These are phyloP conservation scores for Phytophthora lateralis DNA, from an alignment of 352 stramenopile genomes.

Conservation along the genomic window DNA sequence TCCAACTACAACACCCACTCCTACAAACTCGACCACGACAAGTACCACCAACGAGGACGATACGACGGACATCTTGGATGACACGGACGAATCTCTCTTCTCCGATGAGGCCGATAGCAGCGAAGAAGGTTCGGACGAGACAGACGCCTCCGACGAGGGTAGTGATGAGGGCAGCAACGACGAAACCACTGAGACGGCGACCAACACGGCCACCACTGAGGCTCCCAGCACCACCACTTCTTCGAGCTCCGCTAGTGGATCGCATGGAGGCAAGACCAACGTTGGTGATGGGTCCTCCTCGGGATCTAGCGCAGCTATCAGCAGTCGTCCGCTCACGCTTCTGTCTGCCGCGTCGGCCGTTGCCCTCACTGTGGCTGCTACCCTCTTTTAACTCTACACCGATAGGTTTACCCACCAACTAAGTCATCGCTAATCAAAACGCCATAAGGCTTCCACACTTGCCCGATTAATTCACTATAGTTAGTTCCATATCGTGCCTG, in stretches of 20 bases:
- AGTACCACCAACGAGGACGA: background rate
- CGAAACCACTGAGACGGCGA: conserved; percentile 7
- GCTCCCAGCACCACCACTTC: background rate
- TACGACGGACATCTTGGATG: background rate
- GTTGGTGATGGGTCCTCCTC: conserved; percentile 10
- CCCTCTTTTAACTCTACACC: conserved; percentile 10
- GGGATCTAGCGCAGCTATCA: conserved; percentile 6
- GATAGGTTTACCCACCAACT: conserved; percentile 9
- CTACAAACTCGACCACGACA: conserved; percentile 3
- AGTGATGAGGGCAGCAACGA: conserved; percentile 1
- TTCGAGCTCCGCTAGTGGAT: conserved; percentile 5
- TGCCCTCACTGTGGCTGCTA: conserved; percentile 7
- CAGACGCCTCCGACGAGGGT: conserved; percentile 2
- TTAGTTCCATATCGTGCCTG: too few species aligned
- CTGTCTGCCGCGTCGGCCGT: conserved; percentile 10
- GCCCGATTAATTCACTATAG: background rate
- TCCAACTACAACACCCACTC: background rate
- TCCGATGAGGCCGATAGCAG: conserved; percentile 1
- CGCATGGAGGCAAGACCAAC: background rate
- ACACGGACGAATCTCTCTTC: background rate
- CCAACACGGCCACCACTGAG: background rate
- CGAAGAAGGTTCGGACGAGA: background rate
- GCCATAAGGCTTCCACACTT: background rate
- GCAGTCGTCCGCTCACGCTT: conserved; percentile 10
- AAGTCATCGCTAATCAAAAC: conserved; percentile 10